Evolutionary conservation across 306 rosid genomes (phyloP), one percentile per base, ranked within the genome.

Genomic region (Senna tora): DNA sequence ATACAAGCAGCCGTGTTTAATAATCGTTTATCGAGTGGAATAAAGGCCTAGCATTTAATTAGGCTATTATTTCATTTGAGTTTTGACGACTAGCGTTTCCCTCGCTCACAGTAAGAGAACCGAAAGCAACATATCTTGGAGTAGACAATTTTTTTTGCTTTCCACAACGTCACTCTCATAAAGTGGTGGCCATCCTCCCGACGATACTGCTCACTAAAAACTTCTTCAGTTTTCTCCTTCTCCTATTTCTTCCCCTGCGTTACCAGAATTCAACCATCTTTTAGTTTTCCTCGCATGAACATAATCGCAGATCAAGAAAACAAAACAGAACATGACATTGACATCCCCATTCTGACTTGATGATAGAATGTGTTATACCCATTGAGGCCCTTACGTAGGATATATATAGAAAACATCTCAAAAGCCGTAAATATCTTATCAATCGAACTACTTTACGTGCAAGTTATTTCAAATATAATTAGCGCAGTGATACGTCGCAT

Each of bases 171-270:
- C 54, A 63, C 25, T 41, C 58, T 50, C 2, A 20, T 77, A 79
- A 82, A 22, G 71, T 36, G 60, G n/a, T 7, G 47, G 33, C 42
- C 22, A 69, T 70, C 21, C 77, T 70, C 7, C 72, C 83, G 10
- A 82, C 34, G 42, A 51, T 78, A 30, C 65, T 75, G 86, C 83
- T 62, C 8, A 82, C 69, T 6, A 68, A 71, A 79, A 82, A 79
- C 81, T 87, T 89, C 88, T 84, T 79, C 82, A 90, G 73, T 49
- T 90, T 87, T 82, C 98, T 82, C 76, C 97, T 87, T 64, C 96
- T 83, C 30, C 54, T 75, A 77, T 74, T 84, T 42, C 57, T 75
- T 51, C 81, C 83, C 98, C 98, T 93, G 90, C 88, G 63, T 38
- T 32, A 20, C 66, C 65, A 79, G 55, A 84, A 60, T 56, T 71